These are phyloP conservation scores for Gossypium davidsonii DNA, from an alignment of 441 rosid species.

Conservation along the genomic window DNA sequence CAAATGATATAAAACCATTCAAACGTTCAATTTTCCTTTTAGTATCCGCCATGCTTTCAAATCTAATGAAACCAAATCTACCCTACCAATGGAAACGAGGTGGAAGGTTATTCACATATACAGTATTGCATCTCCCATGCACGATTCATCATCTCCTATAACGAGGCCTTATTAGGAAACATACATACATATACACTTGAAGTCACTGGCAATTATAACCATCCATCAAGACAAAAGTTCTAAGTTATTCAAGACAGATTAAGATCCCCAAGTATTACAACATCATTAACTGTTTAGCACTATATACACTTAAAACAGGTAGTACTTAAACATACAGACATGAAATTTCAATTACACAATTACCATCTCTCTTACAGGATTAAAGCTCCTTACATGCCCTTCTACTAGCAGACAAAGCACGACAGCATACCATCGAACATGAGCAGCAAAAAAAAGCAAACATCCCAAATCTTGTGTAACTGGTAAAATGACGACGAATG, in stretches of 20 bases:
- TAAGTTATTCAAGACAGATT: background rate
- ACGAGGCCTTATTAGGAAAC: background rate
- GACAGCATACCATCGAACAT: background rate
- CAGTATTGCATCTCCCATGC: background rate
- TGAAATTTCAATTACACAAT: conserved; percentile 4
- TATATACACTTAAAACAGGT: conserved; percentile 19
- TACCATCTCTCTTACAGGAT: background rate
- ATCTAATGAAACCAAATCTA: no score
- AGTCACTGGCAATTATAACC: background rate
- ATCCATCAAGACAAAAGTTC: no score
- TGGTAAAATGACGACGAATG: background rate
- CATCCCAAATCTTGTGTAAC: conserved; percentile 9
- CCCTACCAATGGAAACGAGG: no score
- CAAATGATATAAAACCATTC: no score
- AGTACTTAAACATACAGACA: background rate
- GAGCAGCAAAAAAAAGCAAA: background rate
- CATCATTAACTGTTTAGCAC: background rate
- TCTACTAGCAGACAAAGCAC: background rate
- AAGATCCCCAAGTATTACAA: background rate
- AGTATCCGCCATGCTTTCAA: no score
- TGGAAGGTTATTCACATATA: background rate
- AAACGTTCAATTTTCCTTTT: no score
- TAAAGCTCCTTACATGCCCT: background rate
- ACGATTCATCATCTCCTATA: no score
- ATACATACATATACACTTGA: background rate